Conservation (phyloP, 768 basidiomycete species). For the Steccherinum ochraceum region DNA sequence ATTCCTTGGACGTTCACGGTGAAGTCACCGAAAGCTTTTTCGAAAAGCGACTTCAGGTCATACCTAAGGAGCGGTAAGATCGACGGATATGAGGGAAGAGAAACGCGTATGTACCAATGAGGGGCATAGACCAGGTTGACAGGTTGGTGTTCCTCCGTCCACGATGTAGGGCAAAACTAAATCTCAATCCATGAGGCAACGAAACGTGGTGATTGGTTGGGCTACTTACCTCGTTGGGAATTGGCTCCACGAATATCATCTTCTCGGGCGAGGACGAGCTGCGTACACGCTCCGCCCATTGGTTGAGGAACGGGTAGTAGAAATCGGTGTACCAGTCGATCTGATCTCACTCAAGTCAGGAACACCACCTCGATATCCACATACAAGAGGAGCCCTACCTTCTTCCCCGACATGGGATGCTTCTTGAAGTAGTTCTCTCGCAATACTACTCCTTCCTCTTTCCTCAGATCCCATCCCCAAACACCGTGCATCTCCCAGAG, state of each 20-base stretch:
- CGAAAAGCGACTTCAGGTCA: constrained; percentile 84
- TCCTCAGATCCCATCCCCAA: constrained; percentile 78
- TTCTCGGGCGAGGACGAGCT: constrained; percentile 42
- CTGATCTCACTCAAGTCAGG: too few relatives aligned
- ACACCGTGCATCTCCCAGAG: constrained; percentile 91
- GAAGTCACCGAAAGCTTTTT: constrained; percentile 78
- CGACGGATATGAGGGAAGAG: not conserved
- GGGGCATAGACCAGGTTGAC: constrained; percentile 65
- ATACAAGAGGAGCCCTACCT: constrained; percentile 32
- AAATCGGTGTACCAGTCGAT: constrained; percentile 85
- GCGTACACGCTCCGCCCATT: constrained; percentile 61
- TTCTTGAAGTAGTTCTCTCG: constrained; percentile 80
- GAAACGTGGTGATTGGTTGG: not conserved
- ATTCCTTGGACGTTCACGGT: constrained; percentile 91
- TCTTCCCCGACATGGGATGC: constrained; percentile 56
- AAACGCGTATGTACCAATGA: constrained; percentile 54
- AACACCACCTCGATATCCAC: not conserved
- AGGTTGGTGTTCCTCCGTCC: constrained; percentile 60
- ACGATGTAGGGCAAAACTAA: constrained; percentile 78
- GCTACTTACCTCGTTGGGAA: constrained; percentile 81
- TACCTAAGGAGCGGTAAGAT: constrained; percentile 70
- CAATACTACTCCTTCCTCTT: constrained; percentile 65
- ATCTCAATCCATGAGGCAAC: not conserved
- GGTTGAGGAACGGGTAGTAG: constrained; percentile 70
- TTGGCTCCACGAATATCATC: constrained; percentile 72